Evolutionary conservation across 306 rosid species (phyloP).

Genomic region (Chamaecrista fasciculata): DNA sequence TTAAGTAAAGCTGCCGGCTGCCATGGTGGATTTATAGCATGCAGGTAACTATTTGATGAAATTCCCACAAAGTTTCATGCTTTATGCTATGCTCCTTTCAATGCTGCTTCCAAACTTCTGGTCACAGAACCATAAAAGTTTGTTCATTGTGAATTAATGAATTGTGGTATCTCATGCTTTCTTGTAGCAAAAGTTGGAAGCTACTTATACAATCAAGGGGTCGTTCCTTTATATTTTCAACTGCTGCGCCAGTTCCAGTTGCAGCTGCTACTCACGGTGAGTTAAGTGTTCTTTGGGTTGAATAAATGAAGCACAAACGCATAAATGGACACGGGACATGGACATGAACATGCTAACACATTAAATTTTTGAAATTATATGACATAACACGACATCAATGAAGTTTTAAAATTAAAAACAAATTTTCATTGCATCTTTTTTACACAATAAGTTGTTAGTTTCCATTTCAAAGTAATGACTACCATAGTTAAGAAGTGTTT

Average conservation of each 20-base stretch:
- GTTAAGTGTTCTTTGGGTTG: constrained; percentile 8
- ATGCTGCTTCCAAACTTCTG: neutral
- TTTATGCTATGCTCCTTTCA: neutral
- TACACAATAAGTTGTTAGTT: constrained; percentile 8
- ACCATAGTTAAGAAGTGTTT: neutral
- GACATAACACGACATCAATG: too few species aligned
- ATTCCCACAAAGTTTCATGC: neutral
- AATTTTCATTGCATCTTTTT: neutral
- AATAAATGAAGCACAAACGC: constrained; percentile 7
- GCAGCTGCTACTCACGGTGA: constrained; percentile 88
- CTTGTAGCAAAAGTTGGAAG: constrained; percentile 83
- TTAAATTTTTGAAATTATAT: too few species aligned
- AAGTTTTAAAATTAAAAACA: neutral
- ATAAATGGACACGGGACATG: too few species aligned
- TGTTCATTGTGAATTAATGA: constrained; percentile 1
- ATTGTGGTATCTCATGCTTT: constrained; percentile 27
- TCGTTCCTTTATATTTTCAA: constrained; percentile 88
- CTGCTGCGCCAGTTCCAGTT: constrained; percentile 76
- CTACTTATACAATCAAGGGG: constrained; percentile 90
- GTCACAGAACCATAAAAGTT: neutral
- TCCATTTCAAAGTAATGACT: neutral
- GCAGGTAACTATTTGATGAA: constrained; percentile 58
- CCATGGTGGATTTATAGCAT: constrained; percentile 95
- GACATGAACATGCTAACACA: too few species aligned
- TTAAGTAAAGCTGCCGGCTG: constrained; percentile 97